Evolutionary conservation across 2,329 filamentous ascomycete genomes (phyloP).

Genomic region (Amauroascus niger): DNA sequence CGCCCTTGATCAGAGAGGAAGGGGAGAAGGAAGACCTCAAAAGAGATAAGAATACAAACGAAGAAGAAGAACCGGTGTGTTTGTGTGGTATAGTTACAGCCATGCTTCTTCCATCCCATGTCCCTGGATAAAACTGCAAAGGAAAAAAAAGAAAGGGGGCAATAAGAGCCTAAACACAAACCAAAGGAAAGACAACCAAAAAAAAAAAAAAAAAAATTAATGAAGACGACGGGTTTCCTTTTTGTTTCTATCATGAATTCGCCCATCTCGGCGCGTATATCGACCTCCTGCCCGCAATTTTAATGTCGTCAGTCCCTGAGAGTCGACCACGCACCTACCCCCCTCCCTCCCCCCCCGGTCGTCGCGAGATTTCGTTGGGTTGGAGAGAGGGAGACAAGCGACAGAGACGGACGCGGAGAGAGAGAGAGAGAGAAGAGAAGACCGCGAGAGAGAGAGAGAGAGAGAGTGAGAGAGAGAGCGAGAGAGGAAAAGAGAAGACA

Average conservation of each 20-base stretch:
- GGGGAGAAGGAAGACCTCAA: background rate
- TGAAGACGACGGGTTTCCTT: no score
- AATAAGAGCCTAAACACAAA: background rate
- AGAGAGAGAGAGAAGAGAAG: background rate
- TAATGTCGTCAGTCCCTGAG: background rate
- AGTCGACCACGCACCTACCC: no score
- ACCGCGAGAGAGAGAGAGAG: background rate
- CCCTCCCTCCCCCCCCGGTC: no score
- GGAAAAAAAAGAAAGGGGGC: background rate
- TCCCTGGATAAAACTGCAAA: background rate
- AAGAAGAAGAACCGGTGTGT: background rate
- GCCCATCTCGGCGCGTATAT: constrained; percentile 1
- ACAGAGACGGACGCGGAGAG: background rate
- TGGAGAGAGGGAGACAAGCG: background rate
- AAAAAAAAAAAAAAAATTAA: background rate
- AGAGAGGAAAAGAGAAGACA: no score
- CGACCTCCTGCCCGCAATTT: background rate
- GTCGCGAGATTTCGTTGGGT: background rate
- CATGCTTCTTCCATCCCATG: constrained; percentile 3
- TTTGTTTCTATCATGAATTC: background rate
- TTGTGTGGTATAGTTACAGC: background rate
- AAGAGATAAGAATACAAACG: background rate
- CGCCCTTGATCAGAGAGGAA: background rate
- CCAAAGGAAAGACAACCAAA: background rate
- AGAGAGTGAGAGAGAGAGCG: no score